These are phyloP conservation scores for Bacterosira constricta DNA, from an alignment of 108 stramenopile genomes.

Conservation along the genomic window DNA sequence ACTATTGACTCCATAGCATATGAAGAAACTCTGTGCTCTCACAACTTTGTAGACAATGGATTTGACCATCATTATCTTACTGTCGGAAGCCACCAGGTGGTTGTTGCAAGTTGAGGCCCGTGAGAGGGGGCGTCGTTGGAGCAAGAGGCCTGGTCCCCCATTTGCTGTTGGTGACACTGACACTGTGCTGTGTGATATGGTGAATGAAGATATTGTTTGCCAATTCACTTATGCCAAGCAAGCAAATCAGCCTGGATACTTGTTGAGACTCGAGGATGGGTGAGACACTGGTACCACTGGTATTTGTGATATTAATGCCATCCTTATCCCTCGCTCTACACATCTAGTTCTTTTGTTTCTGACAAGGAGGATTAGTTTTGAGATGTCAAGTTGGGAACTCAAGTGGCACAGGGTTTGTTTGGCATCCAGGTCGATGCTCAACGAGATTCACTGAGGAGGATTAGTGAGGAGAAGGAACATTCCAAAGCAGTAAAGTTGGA, in stretches of 20 bases:
- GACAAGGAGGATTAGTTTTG: background rate
- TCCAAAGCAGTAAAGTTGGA: constrained; percentile 22
- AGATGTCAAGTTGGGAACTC: background rate
- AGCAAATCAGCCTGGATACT: background rate
- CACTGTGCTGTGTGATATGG: background rate
- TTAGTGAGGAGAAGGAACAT: background rate
- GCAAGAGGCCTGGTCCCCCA: background rate
- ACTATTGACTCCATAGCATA: too few species aligned
- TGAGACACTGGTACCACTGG: background rate
- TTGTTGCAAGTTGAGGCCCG: too few species aligned
- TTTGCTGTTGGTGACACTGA: background rate
- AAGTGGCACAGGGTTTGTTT: background rate
- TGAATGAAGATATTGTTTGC: too few species aligned
- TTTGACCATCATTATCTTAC: too few species aligned
- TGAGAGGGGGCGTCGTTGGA: too few species aligned
- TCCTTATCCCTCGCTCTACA: background rate
- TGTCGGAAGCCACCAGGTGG: too few species aligned
- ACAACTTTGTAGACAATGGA: too few species aligned
- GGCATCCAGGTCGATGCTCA: background rate
- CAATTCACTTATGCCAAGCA: background rate
- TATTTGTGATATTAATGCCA: background rate
- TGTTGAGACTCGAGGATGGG: background rate
- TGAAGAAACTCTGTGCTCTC: background rate
- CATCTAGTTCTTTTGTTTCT: background rate
- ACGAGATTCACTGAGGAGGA: background rate